Evolutionary conservation across 129 eudicot genomes (phyloP).

Genomic region (Chrysanthemum makinoi): DNA sequence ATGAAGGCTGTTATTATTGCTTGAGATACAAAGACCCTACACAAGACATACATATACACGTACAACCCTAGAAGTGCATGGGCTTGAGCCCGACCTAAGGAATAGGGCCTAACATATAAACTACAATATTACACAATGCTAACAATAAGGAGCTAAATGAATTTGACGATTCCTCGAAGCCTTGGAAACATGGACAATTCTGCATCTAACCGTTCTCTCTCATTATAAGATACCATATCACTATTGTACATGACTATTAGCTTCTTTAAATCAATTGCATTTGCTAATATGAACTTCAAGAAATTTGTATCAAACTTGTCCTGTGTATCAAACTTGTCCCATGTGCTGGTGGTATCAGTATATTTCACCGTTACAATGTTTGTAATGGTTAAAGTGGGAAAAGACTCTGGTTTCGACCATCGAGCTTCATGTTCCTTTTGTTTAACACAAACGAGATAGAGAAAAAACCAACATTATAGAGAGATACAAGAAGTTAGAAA

Average conservation of each 20-base stretch:
- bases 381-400: not conserved
- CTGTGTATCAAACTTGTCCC: not conserved
- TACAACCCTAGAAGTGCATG: no score
- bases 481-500: not conserved
- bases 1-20: no score
- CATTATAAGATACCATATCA: not conserved
- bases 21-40: no score
- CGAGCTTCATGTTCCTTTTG: not conserved
- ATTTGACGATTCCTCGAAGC: not conserved
- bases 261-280: not conserved
- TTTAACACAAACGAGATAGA: not conserved
- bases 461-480: not conserved
- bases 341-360: not conserved
- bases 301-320: not conserved
- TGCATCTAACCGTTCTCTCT: not conserved
- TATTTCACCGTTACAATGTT: constrained; percentile 3
- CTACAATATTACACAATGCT: no score
- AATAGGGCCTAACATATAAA: no score
- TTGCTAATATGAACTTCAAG: not conserved
- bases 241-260: not conserved
- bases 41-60: no score
- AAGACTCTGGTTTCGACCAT: not conserved
- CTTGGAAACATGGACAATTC: not conserved
- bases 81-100: no score
- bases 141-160: not conserved